Conservation (phyloP, 2,329 filamentous ascomycete genomes). For the Colletotrichum sp. region DNA sequence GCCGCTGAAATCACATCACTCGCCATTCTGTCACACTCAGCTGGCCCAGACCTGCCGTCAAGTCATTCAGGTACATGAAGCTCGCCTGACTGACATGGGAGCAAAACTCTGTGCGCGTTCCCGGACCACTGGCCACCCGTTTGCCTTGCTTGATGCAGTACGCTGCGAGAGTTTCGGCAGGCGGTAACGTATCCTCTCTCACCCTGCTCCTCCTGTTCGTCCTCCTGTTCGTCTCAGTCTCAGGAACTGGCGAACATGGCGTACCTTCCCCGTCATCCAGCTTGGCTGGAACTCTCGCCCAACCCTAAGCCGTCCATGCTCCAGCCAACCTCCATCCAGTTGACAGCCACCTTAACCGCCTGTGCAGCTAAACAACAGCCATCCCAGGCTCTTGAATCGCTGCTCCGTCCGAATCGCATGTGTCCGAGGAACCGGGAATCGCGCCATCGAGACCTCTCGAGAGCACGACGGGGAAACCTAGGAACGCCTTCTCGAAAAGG, state of each 20-base stretch:
- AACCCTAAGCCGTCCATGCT: background rate
- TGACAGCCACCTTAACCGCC: background rate
- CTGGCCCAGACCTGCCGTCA: background rate
- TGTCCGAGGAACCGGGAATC: background rate
- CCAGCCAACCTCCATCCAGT: background rate
- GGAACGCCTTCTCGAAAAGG: background rate
- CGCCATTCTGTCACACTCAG: background rate
- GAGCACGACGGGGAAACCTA: background rate
- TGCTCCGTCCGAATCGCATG: background rate
- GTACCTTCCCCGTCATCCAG: conserved; percentile 4
- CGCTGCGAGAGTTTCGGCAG: conserved; percentile 5
- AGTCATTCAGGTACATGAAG: background rate
- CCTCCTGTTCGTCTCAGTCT: conserved; percentile 16
- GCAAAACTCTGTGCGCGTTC: conserved; percentile 1
- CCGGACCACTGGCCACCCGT: conserved; percentile 9
- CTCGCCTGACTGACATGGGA: background rate
- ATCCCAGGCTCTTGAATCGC: background rate
- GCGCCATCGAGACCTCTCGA: background rate
- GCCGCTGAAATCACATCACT: background rate
- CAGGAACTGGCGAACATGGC: conserved; percentile 8
- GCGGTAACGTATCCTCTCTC: background rate
- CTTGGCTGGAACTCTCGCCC: background rate
- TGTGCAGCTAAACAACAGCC: background rate
- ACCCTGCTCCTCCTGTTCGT: background rate
- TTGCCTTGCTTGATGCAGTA: background rate